Conservation (phyloP, 2,329 filamentous ascomycete genomes). For the Tolypocladium tundrense region DNA sequence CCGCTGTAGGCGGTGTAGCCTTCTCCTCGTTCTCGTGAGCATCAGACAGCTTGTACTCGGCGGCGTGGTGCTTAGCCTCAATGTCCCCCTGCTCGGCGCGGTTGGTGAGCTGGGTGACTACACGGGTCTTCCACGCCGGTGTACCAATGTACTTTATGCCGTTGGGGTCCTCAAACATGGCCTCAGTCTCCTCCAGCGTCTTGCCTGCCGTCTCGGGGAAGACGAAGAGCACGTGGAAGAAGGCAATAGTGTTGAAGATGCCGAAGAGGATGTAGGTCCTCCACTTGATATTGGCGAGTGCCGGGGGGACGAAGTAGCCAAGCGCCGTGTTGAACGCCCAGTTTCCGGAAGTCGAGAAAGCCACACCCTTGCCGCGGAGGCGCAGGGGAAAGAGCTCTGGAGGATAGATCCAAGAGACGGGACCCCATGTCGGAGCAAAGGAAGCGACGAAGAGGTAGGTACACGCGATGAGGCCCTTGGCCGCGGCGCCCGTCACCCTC, state of each 20-base stretch:
- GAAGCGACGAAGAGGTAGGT: slow-evolving; percentile 54
- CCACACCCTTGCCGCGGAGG: slow-evolving; percentile 42
- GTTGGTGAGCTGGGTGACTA: slow-evolving; percentile 9
- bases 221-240: slow-evolving; percentile 40
- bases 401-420: slow-evolving; percentile 44
- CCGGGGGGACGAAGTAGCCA: slow-evolving; percentile 26
- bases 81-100: slow-evolving; percentile 16
- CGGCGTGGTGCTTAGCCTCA: slow-evolving; percentile 11
- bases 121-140: slow-evolving; percentile 20
- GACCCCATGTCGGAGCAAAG: slow-evolving; percentile 35
- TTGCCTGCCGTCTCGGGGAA: slow-evolving; percentile 49
- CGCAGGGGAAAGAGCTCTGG: slow-evolving; percentile 43
- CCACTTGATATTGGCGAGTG: slow-evolving; percentile 34
- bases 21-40: slow-evolving; percentile 8
- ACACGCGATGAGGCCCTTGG: slow-evolving; percentile 54
- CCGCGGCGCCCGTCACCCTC: slow-evolving; percentile 29
- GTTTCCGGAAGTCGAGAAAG: slow-evolving; percentile 36
- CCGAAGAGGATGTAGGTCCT: slow-evolving; percentile 42
- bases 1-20: not conserved
- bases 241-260: slow-evolving; percentile 39
- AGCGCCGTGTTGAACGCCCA: slow-evolving; percentile 31
- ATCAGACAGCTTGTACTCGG: slow-evolving; percentile 9
- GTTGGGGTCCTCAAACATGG: slow-evolving; percentile 32
- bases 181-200: slow-evolving; percentile 42
- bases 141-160: slow-evolving; percentile 19